A percentile compares a stretch with the other conserved stretches of the same genome.
Evolutionary conservation across 2,329 filamentous ascomycete species (phyloP).

Genomic region (Stagonosporopsis chrysanthemi): DNA sequence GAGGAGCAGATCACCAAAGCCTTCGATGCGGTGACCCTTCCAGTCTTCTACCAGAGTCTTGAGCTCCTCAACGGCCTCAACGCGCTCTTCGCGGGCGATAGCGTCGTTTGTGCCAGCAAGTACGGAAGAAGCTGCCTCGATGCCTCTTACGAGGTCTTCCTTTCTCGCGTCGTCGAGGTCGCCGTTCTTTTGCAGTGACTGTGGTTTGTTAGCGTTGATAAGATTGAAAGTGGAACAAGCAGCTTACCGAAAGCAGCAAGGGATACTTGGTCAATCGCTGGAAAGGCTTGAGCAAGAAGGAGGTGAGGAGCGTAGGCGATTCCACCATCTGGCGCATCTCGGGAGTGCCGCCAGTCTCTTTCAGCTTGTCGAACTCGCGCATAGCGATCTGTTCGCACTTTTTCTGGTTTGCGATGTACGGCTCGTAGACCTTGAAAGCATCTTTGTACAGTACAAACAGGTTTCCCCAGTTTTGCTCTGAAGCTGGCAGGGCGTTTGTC

Average conservation of each 20-base stretch:
- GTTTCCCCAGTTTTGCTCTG: slow-evolving; percentile 91
- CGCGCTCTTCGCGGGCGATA: slow-evolving; percentile 84
- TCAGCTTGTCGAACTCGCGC: slow-evolving; percentile 86
- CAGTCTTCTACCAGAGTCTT: slow-evolving; percentile 89
- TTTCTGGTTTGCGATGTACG: slow-evolving; percentile 95
- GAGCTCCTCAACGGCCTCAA: slow-evolving; percentile 84
- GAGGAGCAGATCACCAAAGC: slow-evolving; percentile 88
- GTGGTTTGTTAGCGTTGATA: slow-evolving; percentile 17
- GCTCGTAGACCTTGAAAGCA: slow-evolving; percentile 90
- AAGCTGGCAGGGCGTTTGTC: slow-evolving; percentile 81
- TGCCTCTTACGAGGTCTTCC: slow-evolving; percentile 76
- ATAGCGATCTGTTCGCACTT: slow-evolving; percentile 87
- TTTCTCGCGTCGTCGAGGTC: slow-evolving; percentile 74
- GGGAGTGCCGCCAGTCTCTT: slow-evolving; percentile 69
- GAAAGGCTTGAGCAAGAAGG: slow-evolving; percentile 95
- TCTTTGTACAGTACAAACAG: slow-evolving; percentile 86
- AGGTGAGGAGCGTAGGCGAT: slow-evolving; percentile 85
- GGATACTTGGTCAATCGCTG: slow-evolving; percentile 96
- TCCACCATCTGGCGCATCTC: slow-evolving; percentile 76
- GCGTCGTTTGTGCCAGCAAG: slow-evolving; percentile 88
- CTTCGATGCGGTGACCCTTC: slow-evolving; percentile 89
- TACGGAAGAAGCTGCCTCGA: slow-evolving; percentile 81
- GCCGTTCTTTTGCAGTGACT: slow-evolving; percentile 88
- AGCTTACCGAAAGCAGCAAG: slow-evolving; percentile 77
- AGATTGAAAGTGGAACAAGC: slow-evolving; percentile 5